phyloP scores from a whole-genome alignment of 805 yeast species.

The Starmerella sirachaensis region DNA sequence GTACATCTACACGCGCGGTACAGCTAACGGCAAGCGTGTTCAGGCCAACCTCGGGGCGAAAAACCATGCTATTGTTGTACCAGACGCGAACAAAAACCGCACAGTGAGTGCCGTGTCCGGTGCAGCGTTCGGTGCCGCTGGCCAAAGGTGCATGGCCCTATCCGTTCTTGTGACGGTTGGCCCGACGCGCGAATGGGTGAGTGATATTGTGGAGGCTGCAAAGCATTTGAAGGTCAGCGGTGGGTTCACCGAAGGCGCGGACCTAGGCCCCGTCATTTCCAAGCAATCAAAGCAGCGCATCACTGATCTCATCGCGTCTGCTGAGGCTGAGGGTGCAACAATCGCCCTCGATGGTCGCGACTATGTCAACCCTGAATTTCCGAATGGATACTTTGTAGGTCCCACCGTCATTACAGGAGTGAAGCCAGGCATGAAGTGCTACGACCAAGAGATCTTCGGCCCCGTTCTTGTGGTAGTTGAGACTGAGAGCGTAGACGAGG shows the following conservation, averaged over 20 bases:
- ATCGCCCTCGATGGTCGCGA: slow-evolving; percentile 54
- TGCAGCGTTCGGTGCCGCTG: slow-evolving; percentile 76
- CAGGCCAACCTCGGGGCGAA: slow-evolving; percentile 73
- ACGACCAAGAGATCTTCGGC: slow-evolving; percentile 67
- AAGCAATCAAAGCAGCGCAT: slow-evolving; percentile 46
- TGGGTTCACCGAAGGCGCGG: slow-evolving; percentile 52
- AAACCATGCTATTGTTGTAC: slow-evolving; percentile 61
- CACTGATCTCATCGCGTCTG: slow-evolving; percentile 44
- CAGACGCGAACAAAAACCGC: slow-evolving; percentile 56
- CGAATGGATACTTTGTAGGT: slow-evolving; percentile 57
- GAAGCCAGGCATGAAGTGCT: slow-evolving; percentile 57
- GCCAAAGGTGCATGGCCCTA: slow-evolving; percentile 74
- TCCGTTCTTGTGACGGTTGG: slow-evolving; percentile 66
- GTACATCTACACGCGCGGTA: slow-evolving; percentile 55
- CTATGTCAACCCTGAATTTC: slow-evolving; percentile 37
- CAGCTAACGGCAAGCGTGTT: slow-evolving; percentile 58
- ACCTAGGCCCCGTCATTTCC: slow-evolving; percentile 63
- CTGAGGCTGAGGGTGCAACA: slow-evolving; percentile 50
- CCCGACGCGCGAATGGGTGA: slow-evolving; percentile 48
- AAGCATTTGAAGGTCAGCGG: slow-evolving; percentile 46
- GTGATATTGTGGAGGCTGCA: slow-evolving; percentile 48
- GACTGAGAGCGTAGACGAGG: slow-evolving; percentile 54
- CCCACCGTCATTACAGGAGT: slow-evolving; percentile 54
- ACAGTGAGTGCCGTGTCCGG: slow-evolving; percentile 56
- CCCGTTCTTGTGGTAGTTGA: slow-evolving; percentile 56